phyloP scores from a whole-genome alignment of 2,329 filamentous ascomycete species.

The Colletotrichum chlorophyti region DNA sequence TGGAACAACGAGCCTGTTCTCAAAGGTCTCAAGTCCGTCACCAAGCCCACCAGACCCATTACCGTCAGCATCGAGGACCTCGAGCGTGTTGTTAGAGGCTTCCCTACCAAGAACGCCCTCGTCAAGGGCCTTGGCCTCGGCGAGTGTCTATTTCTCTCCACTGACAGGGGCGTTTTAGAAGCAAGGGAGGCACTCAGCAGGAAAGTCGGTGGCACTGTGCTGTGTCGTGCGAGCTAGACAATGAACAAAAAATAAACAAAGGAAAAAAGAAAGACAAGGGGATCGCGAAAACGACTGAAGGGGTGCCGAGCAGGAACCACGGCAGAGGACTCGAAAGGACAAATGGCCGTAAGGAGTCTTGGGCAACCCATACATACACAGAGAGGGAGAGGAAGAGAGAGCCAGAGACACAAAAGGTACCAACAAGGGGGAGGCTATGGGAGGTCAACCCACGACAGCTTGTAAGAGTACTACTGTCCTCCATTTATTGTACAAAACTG shows the following conservation, averaged over 20 bases:
- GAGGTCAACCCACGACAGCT: not conserved
- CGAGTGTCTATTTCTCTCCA: constrained; percentile 82
- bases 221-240: constrained; percentile 70
- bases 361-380: not conserved
- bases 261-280: not conserved
- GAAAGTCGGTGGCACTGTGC: constrained; percentile 79
- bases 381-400: not conserved
- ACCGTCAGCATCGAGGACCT: constrained; percentile 69
- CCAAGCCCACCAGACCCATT: constrained; percentile 77
- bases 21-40: constrained; percentile 68
- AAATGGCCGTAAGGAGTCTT: too few relatives aligned
- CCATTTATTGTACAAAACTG: constrained; percentile 24
- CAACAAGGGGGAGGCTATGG: not conserved
- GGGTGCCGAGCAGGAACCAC: not conserved
- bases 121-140: constrained; percentile 79
- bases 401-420: constrained; percentile 6
- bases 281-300: not conserved
- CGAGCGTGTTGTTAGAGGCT: constrained; percentile 71
- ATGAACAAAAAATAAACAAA: constrained; percentile 21
- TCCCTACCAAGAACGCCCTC: constrained; percentile 69
- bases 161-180: constrained; percentile 81
- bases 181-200: constrained; percentile 81
- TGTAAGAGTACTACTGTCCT: constrained; percentile 11
- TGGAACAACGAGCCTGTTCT: constrained; percentile 83
- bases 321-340: not conserved